Base-by-base conservation (phyloP, 2,329 filamentous ascomycete genomes). In the Sarocladium brachiariae region DNA sequence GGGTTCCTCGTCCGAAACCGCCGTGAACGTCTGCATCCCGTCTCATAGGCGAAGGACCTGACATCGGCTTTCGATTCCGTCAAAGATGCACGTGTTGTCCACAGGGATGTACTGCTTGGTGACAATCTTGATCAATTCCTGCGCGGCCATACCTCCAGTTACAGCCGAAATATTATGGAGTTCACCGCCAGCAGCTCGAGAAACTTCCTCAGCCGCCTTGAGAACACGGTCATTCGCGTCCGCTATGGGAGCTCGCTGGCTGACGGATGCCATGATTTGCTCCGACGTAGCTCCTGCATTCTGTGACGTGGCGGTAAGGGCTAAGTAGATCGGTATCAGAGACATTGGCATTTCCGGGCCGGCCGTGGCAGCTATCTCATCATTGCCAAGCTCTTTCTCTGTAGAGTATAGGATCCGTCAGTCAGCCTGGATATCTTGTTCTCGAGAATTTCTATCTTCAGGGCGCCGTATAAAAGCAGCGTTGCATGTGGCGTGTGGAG, bases 61-160 rank as follows among this genome's bases (percentile, higher is more conserved):
- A 58, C 76, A 80, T 55, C 78, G 77, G 65, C 80, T 83, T 53
- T 69, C 71, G 55, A 87, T 82, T 19, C 83, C 84, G 70, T 87
- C 83, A 58, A 84, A 86, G 54, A 87, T 73, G 61, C 83, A 86
- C 14, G 80, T 84, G 64, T 86, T 85, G 58, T 87, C 82, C 55
- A 86, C 78, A 21, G 84, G 83, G 38, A 86, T 73, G 66, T 87
- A 87, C 69, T 87, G 84, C 61, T 81, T 82, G 11, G 84, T 87
- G 59, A 87, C 79, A 52, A 92, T 80, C 66, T 99, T 99, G 71
- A 99, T 95, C 55, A 92, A 81, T 70, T 99, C 93, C 68, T 99
- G 95, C n/a, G 92, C 89, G 45, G 95, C 86, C 73, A 99, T 86
- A 2, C 93, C 95, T 25, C 93, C 95, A 1, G 84, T 86, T 51